A percentile compares a stretch with the other conserved stretches of the same genome.
phyloP scores from a whole-genome alignment of 192 early-diverging fungal species.

The Obelidium mucronatum region DNA sequence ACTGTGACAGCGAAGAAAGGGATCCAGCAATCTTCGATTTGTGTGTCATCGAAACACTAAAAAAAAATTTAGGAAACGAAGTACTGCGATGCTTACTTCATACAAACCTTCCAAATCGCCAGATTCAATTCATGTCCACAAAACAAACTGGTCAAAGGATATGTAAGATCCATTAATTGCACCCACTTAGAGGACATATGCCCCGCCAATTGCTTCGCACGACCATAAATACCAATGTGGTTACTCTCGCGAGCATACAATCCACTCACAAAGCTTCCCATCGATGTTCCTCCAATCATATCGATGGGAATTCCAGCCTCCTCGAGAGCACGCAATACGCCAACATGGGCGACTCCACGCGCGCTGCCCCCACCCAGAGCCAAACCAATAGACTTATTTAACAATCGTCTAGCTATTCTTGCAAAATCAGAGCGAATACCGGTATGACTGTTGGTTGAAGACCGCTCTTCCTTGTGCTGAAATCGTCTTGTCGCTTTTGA shows the following conservation, averaged over 20 bases:
- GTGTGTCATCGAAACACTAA: conserved; percentile 78
- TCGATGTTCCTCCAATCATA: conserved; percentile 97
- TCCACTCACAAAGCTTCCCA: conserved; percentile 93
- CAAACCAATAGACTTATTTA: conserved; percentile 89
- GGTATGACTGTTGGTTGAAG: conserved; percentile 42
- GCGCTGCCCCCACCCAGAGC: conserved; percentile 98
- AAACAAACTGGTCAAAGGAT: conserved; percentile 90
- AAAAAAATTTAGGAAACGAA: background rate
- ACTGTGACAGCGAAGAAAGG: conserved; percentile 95
- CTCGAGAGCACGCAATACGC: conserved; percentile 91
- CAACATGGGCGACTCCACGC: conserved; percentile 91
- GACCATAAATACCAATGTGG: conserved; percentile 84
- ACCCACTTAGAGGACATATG: conserved; percentile 87
- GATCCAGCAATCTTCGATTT: conserved; percentile 98
- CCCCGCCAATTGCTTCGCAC: conserved; percentile 85
- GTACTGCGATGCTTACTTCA: background rate
- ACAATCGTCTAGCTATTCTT: conserved; percentile 87
- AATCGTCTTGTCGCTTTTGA: conserved; percentile 30
- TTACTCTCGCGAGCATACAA: conserved; percentile 92
- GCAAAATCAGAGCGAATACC: conserved; percentile 67
- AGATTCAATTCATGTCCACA: conserved; percentile 97
- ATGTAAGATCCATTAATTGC: conserved; percentile 91
- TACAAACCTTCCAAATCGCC: conserved; percentile 84
- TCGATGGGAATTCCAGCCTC: conserved; percentile 98
- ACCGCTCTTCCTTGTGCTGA: conserved; percentile 4